Base-by-base conservation (phyloP, 129 eudicot species). In the Arctium minus region DNA sequence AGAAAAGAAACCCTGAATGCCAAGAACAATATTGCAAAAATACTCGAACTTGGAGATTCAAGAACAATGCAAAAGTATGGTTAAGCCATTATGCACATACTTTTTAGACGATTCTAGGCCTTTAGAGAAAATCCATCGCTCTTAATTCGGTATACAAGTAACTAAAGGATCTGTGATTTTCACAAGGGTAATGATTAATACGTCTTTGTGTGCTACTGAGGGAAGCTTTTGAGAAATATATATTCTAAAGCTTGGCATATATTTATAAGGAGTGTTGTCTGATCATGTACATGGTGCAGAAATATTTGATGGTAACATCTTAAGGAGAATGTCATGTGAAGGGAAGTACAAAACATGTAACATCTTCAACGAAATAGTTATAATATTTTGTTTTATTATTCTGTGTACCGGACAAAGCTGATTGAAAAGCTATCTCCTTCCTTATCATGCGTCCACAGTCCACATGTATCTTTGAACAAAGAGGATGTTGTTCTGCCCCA, bases 221-320 rank as follows among this genome's bases (percentile, higher is more conserved):
- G 77, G 60, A 72, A 33, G 46, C 70, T 32, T 68, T 53, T 50
- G 29, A 71, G 78, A 71, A 71, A 8, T 18, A 71, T 71, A 71
- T 71, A 35, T 36, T 33, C 37, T 71, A 36, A 48, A 33, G 38
- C 30, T 22, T 70, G 75, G 37, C 38, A 30, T 62, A 18, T 32
- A 33, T n/a, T 62, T 74, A 31, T 31, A 29, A 82, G 64, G 69
- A 81, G n/a, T 40, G 75, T 35, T 82, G 22, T 64, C 37, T 74
- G 69, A 74, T 46, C 72, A 40, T 73, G 75, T 75, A 30, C 70
- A 73, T 74, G 74, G 31, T 65, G 36, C 68, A 32, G 75, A 65
- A 67, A 78, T 62, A 39, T n/a, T 64, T 22, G 67, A 22, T 22
- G 27, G 27, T 22, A 22, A 81, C 72, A 60, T 60, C 71, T 22